Evolutionary conservation across 768 basidiomycete species (phyloP), one percentile per base, ranked within the genome.

Genomic region (Trametes elegans): DNA sequence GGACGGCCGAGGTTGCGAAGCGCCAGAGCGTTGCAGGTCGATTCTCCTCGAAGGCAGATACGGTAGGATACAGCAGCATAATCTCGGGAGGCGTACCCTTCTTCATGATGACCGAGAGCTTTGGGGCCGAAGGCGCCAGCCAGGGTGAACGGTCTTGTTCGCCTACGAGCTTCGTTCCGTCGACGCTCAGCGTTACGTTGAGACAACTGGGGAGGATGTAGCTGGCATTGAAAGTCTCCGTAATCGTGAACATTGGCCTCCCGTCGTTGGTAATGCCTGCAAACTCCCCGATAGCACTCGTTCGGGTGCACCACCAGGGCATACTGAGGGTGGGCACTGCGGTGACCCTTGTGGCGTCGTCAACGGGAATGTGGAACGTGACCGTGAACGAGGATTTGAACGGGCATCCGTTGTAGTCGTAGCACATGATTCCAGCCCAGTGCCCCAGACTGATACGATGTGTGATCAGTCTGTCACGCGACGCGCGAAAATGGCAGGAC

Each of bases 21-120:
- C 49, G 58, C 73, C 73, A 75, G 8, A 68, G 49, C 1, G 70
- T 64, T 4, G 63, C 56, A 26, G 68, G n/a, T 41, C 58, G 63
- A 52, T 67, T 65, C 7, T 9, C 38, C 16, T 51, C 32, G 26
- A 68, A 46, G 10, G 54, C 62, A 2, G 43, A 34, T 23, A 64
- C 64, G 1, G 66, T 40, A 2, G 71, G 71, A 53, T 65, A 67
- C 56, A 63, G 66, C 19, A 61, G 52, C 53, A 71, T 59, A 34
- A 66, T 28, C 16, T 68, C 65, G 0, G 66, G 61, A 2, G 64
- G 16, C 3, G 23, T 9, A 2, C 11, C 21, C 18, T 49, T 49
- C 40, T 49, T 56, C 41, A 56, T 2, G 16, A 49, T 35, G 10
- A 44, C 27, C 5, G 7, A 24, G 8, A 23, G 40, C 40, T 23